Conservation (phyloP, 129 eudicot species). For the Rutidosis leptorrhynchoides region DNA sequence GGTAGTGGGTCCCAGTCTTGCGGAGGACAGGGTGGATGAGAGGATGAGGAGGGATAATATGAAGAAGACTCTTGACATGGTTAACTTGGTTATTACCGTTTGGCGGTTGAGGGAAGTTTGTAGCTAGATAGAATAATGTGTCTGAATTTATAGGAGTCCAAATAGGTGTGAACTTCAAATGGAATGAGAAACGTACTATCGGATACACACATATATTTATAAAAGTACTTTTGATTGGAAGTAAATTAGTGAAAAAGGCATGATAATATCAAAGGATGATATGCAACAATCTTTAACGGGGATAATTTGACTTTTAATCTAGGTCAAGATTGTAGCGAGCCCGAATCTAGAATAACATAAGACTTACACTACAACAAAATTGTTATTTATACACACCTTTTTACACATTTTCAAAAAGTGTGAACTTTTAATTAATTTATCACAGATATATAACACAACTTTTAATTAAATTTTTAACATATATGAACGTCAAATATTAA, state of each 20-base stretch:
- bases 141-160: constrained; percentile 23
- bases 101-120: constrained; percentile 27
- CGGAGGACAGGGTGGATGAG: constrained; percentile 19
- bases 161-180: constrained; percentile 16
- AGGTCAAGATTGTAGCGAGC: too few relatives aligned
- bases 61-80: constrained; percentile 34
- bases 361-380: too few relatives aligned
- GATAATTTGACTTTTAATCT: too few relatives aligned
- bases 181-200: not conserved
- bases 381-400: too few relatives aligned
- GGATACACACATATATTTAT: constrained; percentile 1
- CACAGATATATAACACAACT: too few relatives aligned
- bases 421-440: too few relatives aligned
- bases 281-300: constrained; percentile 19
- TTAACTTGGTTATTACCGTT: constrained; percentile 6
- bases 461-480: too few relatives aligned
- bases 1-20: constrained; percentile 35
- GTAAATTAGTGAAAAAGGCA: not conserved
- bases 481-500: too few relatives aligned
- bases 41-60: constrained; percentile 27
- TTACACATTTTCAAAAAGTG: too few relatives aligned
- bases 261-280: constrained; percentile 1
- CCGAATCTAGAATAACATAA: too few relatives aligned
- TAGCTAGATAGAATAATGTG: constrained; percentile 21
- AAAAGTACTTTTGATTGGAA: not conserved